Percentiles rank a stretch among this genome's conserved stretches.
Conservation (phyloP, 2,329 filamentous ascomycete species). For the Calonectria ilicicola region DNA sequence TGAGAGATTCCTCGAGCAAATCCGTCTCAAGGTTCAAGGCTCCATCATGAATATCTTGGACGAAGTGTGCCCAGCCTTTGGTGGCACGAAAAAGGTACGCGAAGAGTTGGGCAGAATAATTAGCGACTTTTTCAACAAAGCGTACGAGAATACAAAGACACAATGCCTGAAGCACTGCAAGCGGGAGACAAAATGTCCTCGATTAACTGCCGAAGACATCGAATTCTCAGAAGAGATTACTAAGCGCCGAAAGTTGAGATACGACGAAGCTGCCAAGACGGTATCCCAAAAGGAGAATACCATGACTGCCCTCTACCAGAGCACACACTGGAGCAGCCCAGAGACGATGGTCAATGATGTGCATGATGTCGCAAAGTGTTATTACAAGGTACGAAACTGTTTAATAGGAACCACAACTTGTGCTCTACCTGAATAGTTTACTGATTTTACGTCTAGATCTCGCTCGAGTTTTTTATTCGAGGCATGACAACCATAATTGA, state of each 20-base stretch:
- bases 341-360: constrained; percentile 49
- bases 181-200: constrained; percentile 18
- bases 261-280: constrained; percentile 16
- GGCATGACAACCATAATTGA: constrained; percentile 29
- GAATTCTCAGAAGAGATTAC: constrained; percentile 38
- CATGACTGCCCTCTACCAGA: not conserved
- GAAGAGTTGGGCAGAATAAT: constrained; percentile 24
- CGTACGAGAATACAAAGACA: not conserved
- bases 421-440: not conserved
- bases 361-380: constrained; percentile 51
- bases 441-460: constrained; percentile 31
- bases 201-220: constrained; percentile 39
- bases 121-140: constrained; percentile 14
- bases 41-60: constrained; percentile 35
- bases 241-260: constrained; percentile 34
- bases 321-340: constrained; percentile 17
- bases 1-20: constrained; percentile 34
- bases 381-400: constrained; percentile 48
- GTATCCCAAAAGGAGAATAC: not conserved
- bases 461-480: constrained; percentile 44
- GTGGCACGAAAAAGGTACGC: constrained; percentile 26
- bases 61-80: constrained; percentile 22
- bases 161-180: constrained; percentile 20
- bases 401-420: no score
- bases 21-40: constrained; percentile 28